These are phyloP conservation scores for Vitis rotundifolia DNA, from an alignment of 164 flowering plant genomes.

Conservation along the genomic window DNA sequence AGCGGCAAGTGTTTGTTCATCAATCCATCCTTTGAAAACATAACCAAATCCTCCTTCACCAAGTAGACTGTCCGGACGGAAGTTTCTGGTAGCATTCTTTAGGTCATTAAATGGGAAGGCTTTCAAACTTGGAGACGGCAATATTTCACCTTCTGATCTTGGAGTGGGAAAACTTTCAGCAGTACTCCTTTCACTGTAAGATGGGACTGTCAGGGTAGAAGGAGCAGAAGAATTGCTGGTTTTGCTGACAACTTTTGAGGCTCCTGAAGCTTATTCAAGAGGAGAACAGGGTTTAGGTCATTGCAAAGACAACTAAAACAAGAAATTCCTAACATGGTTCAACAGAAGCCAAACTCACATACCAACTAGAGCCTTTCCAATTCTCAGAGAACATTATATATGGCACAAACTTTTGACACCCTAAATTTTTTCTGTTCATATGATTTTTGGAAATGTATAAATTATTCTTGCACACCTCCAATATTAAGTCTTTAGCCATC, in stretches of 20 bases:
- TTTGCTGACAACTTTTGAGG: conserved; percentile 38
- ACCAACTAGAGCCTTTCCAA: background rate
- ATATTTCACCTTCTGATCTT: conserved; percentile 69
- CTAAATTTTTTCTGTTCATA: too few relatives aligned
- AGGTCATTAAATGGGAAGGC: conserved; percentile 71
- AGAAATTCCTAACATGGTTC: too few relatives aligned
- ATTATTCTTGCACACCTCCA: too few relatives aligned
- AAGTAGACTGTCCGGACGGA: conserved; percentile 77
- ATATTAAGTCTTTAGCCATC: too few relatives aligned
- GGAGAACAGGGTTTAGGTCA: background rate
- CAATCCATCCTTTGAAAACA: conserved; percentile 94
- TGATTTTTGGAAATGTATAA: too few relatives aligned
- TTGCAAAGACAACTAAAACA: background rate
- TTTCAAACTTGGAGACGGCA: conserved; percentile 63
- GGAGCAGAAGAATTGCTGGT: conserved; percentile 42
- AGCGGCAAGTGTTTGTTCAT: conserved; percentile 65
- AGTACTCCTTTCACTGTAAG: conserved; percentile 30
- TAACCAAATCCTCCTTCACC: conserved; percentile 94
- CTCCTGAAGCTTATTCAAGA: conserved; percentile 28
- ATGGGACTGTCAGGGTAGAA: conserved; percentile 40
- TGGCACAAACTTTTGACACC: too few relatives aligned
- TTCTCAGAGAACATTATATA: too few relatives aligned
- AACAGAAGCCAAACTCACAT: background rate
- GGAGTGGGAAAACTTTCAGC: conserved; percentile 53
- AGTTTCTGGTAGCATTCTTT: conserved; percentile 78